A percentile compares a stretch with the other conserved stretches of the same genome.
Evolutionary conservation across 2,329 filamentous ascomycete genomes (phyloP).

Genomic region (Phyllosticta paracitricarpa): DNA sequence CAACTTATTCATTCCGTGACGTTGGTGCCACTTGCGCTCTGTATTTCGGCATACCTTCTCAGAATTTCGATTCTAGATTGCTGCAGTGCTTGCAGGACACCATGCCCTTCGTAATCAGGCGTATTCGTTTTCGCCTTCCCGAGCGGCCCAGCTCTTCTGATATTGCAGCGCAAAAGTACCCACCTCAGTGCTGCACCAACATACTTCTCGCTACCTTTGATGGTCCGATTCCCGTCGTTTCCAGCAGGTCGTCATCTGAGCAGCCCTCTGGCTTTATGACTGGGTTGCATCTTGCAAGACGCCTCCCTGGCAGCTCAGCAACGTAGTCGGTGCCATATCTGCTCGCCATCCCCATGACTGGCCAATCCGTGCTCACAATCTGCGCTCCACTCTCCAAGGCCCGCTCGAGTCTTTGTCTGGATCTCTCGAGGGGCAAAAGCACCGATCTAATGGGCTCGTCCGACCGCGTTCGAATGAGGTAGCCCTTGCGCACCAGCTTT

Average conservation of each 20-base stretch:
- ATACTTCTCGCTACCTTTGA: background rate
- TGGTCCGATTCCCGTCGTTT: background rate
- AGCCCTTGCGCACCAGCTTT: conserved; percentile 35
- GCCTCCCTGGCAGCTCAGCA: conserved; percentile 21
- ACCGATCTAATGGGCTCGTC: conserved; percentile 39
- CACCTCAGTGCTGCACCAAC: background rate
- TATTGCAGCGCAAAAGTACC: background rate
- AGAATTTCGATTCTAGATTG: background rate
- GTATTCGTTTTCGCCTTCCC: background rate
- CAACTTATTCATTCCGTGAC: background rate
- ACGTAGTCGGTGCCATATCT: conserved; percentile 41
- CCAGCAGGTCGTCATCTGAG: background rate
- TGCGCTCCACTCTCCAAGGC: conserved; percentile 41
- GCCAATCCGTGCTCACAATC: conserved; percentile 41
- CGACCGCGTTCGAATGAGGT: conserved; percentile 40
- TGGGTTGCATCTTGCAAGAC: conserved; percentile 29
- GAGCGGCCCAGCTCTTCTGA: background rate
- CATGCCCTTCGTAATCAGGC: background rate
- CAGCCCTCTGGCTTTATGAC: conserved; percentile 27
- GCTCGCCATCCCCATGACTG: conserved; percentile 36
- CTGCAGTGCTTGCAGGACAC: background rate
- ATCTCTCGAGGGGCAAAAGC: conserved; percentile 27
- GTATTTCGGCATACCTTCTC: background rate
- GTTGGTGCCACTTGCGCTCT: background rate
- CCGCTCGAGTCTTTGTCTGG: conserved; percentile 28